A percentile compares a stretch with the other conserved stretches of the same genome.
Evolutionary conservation across 2,329 filamentous ascomycete species (phyloP).

Genomic region (Dothistroma septosporum): DNA sequence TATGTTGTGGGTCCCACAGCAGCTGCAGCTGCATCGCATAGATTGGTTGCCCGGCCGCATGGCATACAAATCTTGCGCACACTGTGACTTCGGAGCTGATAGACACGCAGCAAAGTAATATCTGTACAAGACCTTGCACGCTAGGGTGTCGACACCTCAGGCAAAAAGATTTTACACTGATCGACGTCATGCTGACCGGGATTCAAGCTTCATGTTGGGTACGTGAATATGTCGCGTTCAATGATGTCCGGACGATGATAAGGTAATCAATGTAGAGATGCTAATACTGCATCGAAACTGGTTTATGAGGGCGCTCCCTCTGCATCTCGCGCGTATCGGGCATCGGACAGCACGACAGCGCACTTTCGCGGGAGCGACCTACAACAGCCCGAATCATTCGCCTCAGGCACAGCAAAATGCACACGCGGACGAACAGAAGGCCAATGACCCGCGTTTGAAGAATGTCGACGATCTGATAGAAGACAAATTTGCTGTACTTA

Average conservation of each 20-base stretch:
- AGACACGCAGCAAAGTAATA: not conserved
- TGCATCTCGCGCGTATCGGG: not conserved
- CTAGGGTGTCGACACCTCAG: not conserved
- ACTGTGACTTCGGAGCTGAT: not conserved
- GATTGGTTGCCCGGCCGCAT: not conserved
- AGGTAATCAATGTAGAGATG: not conserved
- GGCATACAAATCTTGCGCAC: not conserved
- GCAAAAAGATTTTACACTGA: not conserved
- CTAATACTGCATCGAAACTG: not conserved
- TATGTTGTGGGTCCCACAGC: not conserved
- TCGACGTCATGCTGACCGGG: not conserved
- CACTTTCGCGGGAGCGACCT: not conserved
- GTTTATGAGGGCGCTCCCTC: not conserved
- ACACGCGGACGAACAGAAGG: not conserved
- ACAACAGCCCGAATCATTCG: not conserved
- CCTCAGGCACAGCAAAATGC: not conserved
- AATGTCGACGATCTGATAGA: constrained; percentile 29
- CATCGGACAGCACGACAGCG: not conserved
- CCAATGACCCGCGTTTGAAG: constrained; percentile 25
- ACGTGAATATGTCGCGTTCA: not conserved
- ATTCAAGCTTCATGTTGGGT: not conserved
- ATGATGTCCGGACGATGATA: not conserved
- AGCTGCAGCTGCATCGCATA: not conserved
- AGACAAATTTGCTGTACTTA: constrained; percentile 59
- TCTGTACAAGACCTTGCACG: not conserved